Conservation (phyloP, 1,139 yeast genomes). For the Scheffersomyces quercinus region DNA sequence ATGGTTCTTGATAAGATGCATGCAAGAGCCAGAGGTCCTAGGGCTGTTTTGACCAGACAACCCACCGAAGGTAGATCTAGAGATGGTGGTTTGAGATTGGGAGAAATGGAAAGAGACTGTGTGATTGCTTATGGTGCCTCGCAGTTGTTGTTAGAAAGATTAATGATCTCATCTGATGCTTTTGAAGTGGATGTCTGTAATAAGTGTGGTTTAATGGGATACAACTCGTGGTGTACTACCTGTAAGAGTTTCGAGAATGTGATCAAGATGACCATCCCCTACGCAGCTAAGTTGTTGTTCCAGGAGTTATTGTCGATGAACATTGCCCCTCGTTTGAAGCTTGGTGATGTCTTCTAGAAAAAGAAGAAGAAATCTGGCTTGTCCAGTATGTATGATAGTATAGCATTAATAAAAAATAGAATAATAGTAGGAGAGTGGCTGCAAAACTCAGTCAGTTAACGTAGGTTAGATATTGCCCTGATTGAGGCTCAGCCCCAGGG, state of each 20-base stretch:
- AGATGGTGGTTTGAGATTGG: constrained; percentile 98
- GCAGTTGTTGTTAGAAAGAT: constrained; percentile 85
- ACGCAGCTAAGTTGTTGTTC: constrained; percentile 94
- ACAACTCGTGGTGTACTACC: constrained; percentile 95
- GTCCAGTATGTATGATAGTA: constrained; percentile 1
- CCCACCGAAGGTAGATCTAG: constrained; percentile 99
- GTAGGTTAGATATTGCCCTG: too few relatives aligned
- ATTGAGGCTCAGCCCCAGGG: too few relatives aligned
- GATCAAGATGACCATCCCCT: constrained; percentile 94
- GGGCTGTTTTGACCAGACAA: constrained; percentile 96
- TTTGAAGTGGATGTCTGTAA: constrained; percentile 96
- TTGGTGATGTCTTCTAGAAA: constrained; percentile 74
- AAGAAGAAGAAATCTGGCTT: not conserved
- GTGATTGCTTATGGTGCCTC: constrained; percentile 99
- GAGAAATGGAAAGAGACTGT: constrained; percentile 99
- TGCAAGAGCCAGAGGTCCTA: constrained; percentile 98
- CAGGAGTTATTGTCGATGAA: constrained; percentile 96
- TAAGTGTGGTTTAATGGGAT: constrained; percentile 97
- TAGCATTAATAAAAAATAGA: not conserved
- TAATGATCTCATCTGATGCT: constrained; percentile 97
- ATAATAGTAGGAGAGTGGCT: not conserved
- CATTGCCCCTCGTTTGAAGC: constrained; percentile 90
- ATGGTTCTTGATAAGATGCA: constrained; percentile 99
- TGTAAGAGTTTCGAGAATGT: constrained; percentile 88
- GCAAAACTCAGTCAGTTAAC: not conserved